Conservation (phyloP, 163 green algal species). For the Coccomyxa subellipsoidea region DNA sequence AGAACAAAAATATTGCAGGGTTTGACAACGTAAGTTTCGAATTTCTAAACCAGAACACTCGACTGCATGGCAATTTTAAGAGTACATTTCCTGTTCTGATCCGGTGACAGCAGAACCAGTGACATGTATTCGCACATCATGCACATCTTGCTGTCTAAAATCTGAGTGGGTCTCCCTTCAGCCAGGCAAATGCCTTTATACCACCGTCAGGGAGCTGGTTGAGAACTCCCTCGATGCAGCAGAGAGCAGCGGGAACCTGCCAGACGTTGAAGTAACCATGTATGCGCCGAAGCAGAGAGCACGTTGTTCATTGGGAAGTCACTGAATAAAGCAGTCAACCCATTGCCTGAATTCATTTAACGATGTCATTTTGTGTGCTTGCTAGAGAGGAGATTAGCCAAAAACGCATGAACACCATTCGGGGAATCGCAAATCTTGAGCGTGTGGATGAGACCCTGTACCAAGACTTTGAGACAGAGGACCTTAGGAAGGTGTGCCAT, state of each 20-base stretch:
- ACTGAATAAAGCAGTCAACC: no score
- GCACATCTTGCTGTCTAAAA: neutral
- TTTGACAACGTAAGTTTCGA: constrained; percentile 89
- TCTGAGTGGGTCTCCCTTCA: constrained; percentile 34
- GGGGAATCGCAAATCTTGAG: constrained; percentile 77
- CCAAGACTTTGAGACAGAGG: constrained; percentile 87
- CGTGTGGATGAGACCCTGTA: constrained; percentile 88
- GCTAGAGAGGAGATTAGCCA: constrained; percentile 87
- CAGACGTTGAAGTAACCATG: constrained; percentile 81
- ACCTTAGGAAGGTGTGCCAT: constrained; percentile 48
- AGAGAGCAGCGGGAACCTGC: constrained; percentile 77
- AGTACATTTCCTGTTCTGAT: no score
- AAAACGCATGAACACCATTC: constrained; percentile 75
- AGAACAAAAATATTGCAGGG: constrained; percentile 98
- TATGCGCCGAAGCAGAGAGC: no score
- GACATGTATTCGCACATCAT: no score
- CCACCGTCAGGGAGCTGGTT: constrained; percentile 88
- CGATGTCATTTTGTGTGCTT: neutral
- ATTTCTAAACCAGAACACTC: no score
- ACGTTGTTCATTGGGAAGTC: no score
- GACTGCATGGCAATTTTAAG: no score
- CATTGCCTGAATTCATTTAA: no score
- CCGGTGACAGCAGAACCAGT: no score
- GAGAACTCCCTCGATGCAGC: constrained; percentile 89
- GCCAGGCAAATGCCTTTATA: constrained; percentile 96